These are phyloP conservation scores for Phytophthora tentaculata DNA, from an alignment of 352 stramenopile genomes.

Conservation along the genomic window DNA sequence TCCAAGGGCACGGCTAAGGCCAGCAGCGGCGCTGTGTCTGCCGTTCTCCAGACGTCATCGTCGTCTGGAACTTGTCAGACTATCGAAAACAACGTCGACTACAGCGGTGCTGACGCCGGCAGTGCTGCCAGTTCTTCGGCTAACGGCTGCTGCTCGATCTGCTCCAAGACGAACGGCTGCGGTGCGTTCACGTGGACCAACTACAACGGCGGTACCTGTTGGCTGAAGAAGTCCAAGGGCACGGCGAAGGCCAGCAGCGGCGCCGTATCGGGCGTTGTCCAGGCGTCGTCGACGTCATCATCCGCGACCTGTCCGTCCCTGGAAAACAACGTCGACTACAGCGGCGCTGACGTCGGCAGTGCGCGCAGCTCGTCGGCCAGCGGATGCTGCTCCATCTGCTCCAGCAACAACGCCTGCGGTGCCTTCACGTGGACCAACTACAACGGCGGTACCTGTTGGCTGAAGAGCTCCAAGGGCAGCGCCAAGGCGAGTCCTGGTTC, in stretches of 20 bases:
- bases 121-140: slow-evolving; percentile 5
- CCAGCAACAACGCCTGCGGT: slow-evolving; percentile 3
- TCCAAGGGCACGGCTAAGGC: slow-evolving; percentile 4
- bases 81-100: slow-evolving; percentile 15
- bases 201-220: slow-evolving; percentile 15
- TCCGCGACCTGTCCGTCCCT: background rate
- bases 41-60: slow-evolving; percentile 1
- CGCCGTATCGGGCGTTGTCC: background rate
- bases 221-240: slow-evolving; percentile 13
- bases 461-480: slow-evolving; percentile 9
- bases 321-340: slow-evolving; percentile 24
- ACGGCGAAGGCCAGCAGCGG: background rate
- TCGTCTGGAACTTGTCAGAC: slow-evolving; percentile 16
- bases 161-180: slow-evolving; percentile 10
- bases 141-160: slow-evolving; percentile 13
- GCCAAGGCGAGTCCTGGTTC: background rate
- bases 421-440: slow-evolving; percentile 22
- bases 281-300: background rate
- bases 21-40: slow-evolving; percentile 10
- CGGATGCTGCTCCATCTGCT: slow-evolving; percentile 21
- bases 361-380: slow-evolving; percentile 5
- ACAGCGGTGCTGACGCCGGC: slow-evolving; percentile 7
- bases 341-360: slow-evolving; percentile 8
- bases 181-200: slow-evolving; percentile 13
- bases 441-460: slow-evolving; percentile 18